Conservation (phyloP, 2,329 filamentous ascomycete genomes). For the Mollisiaceae sp. region DNA sequence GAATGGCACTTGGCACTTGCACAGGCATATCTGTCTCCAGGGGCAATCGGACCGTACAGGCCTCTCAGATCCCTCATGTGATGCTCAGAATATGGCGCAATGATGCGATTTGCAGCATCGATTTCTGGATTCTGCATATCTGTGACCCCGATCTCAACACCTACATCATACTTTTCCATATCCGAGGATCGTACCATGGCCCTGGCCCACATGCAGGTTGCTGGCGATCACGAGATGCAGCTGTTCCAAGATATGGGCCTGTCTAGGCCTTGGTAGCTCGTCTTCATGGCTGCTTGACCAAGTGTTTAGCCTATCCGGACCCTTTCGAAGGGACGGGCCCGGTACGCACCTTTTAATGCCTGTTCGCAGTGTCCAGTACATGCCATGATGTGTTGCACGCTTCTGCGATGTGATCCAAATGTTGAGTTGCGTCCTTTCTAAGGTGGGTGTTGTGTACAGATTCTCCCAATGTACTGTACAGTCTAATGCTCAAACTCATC, state of each 20-base stretch:
- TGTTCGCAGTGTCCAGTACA: not conserved
- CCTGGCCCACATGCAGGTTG: not conserved
- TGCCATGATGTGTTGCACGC: not conserved
- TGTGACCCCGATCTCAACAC: not conserved
- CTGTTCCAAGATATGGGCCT: not conserved
- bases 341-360: not conserved
- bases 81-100: slow-evolving; percentile 14
- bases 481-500: not conserved
- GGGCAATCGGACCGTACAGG: not conserved
- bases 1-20: slow-evolving; percentile 10
- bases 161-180: not conserved
- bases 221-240: not conserved
- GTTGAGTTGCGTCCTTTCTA: not conserved
- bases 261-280: not conserved
- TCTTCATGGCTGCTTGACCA: not conserved
- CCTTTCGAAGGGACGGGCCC: not conserved
- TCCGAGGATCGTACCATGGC: too few species aligned
- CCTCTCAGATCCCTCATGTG: slow-evolving; percentile 13
- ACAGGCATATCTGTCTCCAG: slow-evolving; percentile 12
- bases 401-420: not conserved
- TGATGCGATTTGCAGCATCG: slow-evolving; percentile 3
- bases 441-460: not conserved
- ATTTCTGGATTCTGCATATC: slow-evolving; percentile 1
- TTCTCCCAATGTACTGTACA: not conserved
- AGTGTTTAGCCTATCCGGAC: slow-evolving; percentile 1